phyloP scores from a whole-genome alignment of 495 filamentous ascomycete genomes.

The Aspergillus coremiiformis region DNA sequence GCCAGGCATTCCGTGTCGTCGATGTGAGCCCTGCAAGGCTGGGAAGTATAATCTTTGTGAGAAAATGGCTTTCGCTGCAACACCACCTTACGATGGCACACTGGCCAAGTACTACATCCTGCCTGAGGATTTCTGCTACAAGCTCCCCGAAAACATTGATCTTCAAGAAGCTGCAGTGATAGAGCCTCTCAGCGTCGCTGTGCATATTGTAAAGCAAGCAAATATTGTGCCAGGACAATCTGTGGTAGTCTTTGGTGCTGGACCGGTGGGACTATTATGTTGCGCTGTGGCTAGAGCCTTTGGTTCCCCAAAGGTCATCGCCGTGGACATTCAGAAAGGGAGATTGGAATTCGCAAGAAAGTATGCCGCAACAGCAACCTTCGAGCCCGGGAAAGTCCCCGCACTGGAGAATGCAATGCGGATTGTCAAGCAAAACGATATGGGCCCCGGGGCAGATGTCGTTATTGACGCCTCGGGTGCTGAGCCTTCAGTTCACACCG shows the following conservation, averaged over 20 bases:
- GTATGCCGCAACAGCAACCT: conserved; percentile 39
- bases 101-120: conserved; percentile 48
- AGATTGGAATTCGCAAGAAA: conserved; percentile 47
- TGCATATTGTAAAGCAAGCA: conserved; percentile 46
- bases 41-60: conserved; percentile 49
- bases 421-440: conserved; percentile 36
- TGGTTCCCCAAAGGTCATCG: conserved; percentile 46
- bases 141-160: conserved; percentile 38
- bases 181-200: conserved; percentile 49
- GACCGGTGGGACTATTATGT: conserved; percentile 49
- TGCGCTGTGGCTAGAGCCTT: conserved; percentile 46
- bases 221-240: conserved; percentile 39
- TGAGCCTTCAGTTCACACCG: conserved; percentile 46
- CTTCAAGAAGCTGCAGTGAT: conserved; percentile 48
- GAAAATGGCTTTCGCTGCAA: conserved; percentile 47
- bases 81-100: conserved; percentile 48
- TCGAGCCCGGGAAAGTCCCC: conserved; percentile 30
- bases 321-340: conserved; percentile 46
- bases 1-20: conserved; percentile 45
- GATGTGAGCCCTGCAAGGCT: conserved; percentile 45
- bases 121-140: conserved; percentile 51
- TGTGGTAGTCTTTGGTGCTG: conserved; percentile 49
- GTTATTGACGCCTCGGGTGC: conserved; percentile 53
- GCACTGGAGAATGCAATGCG: conserved; percentile 35
- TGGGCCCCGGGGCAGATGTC: conserved; percentile 46